These are phyloP conservation scores for Trametes gibbosa DNA, from an alignment of 768 basidiomycete species.

Conservation along the genomic window DNA sequence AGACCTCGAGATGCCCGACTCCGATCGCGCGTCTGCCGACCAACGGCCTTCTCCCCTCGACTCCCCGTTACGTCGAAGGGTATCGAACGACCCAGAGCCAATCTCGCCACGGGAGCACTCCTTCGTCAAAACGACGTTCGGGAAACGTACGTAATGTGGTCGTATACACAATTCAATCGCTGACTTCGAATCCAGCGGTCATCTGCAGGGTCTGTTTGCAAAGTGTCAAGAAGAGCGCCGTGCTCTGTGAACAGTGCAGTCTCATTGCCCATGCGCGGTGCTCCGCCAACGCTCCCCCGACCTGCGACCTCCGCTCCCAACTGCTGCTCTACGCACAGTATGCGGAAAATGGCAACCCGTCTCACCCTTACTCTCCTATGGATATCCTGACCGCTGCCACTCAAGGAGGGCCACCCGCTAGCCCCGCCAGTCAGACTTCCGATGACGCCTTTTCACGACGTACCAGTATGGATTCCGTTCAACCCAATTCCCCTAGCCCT, in stretches of 20 bases:
- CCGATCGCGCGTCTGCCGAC: constrained; percentile 38
- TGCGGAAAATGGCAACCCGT: constrained; percentile 62
- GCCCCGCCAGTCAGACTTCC: constrained; percentile 49
- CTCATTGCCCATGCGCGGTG: constrained; percentile 86
- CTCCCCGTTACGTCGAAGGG: constrained; percentile 22
- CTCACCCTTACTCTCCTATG: constrained; percentile 49
- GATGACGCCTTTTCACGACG: constrained; percentile 48
- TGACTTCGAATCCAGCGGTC: constrained; percentile 55
- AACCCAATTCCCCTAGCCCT: constrained; percentile 36
- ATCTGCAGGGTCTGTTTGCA: constrained; percentile 79
- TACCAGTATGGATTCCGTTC: constrained; percentile 43
- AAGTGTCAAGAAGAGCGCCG: constrained; percentile 80
- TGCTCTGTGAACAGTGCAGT: constrained; percentile 86
- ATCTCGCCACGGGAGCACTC: constrained; percentile 71
- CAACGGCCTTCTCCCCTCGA: constrained; percentile 37
- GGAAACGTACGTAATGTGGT: constrained; percentile 67
- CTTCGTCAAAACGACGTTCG: constrained; percentile 91
- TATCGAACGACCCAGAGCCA: constrained; percentile 38
- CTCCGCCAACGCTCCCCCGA: constrained; percentile 66
- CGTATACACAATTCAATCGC: background rate
- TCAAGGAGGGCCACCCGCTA: constrained; percentile 34
- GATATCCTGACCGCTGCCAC: constrained; percentile 41
- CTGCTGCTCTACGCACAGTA: constrained; percentile 77
- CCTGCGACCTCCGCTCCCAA: constrained; percentile 79
- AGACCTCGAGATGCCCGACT: constrained; percentile 42